Evolutionary conservation across 2,329 filamentous ascomycete species (phyloP), one percentile per base, ranked within the genome.

Genomic region (Fusarium sp.): DNA sequence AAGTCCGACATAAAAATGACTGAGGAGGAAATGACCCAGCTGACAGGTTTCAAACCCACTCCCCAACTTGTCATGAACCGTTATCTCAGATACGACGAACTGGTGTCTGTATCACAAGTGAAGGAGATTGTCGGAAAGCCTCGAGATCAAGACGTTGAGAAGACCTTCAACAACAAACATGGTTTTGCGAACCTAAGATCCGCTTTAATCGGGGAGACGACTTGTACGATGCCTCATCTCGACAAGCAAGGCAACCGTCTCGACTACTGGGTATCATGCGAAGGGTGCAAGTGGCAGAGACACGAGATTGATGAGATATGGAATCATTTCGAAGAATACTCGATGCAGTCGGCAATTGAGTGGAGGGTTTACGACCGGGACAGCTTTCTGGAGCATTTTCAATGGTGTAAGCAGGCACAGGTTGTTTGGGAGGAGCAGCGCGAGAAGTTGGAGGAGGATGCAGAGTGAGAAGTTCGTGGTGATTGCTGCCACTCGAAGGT

Each of bases 1-100:
- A 15, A 23, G 24, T 32, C 9, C 5, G 6, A 3, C 28, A 11
- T 15, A 2, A 1, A 0, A 4, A n/a, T 26, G 20, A 6, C 0
- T 17, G 46, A 5, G 6, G 8, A 10, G 26, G 49, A 20, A 19
- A 34, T 2, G 39, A 14, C 14, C 28, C 28, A 32, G 28, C 14
- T 32, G 28, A 32, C 14, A 14, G 14, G 15, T 6, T 32, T 32
- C 28, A 32, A 32, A 10, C 7, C 6, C 14, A 2, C 14, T 32
- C 12, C 12, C 7, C 6, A 7, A 15, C 14, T 32, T 15, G 14
- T 7, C 28, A 7, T 15, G 12, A 14, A 14, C 6, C 12, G 28
- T 32, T 32, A 32, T 32, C 2, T 14, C 7, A 7, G 10, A 12
- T 3, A 15, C 28, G 2, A 4, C 6, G 14, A 36, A 10, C 17